These are phyloP conservation scores for Clitocybe nebularis DNA, from an alignment of 1,284 basidiomycete genomes.

Conservation along the genomic window DNA sequence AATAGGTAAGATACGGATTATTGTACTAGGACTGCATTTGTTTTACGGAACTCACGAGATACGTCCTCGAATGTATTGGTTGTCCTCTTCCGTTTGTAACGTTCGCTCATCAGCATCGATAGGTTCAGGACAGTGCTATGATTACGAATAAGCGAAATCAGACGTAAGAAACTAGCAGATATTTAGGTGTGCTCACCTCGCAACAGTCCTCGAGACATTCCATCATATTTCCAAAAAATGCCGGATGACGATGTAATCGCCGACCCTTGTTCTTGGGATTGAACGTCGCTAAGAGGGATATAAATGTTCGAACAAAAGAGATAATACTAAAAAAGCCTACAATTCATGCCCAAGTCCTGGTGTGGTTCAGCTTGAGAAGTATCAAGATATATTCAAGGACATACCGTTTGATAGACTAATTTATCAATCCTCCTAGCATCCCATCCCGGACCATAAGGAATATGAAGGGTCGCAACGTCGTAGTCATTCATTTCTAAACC, in stretches of 20 bases:
- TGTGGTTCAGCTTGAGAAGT: no score
- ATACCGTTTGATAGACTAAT: conserved; percentile 50
- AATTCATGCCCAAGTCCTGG: conserved; percentile 48
- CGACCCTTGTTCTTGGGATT: conserved; percentile 59
- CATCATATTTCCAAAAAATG: conserved; percentile 55
- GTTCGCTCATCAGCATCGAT: conserved; percentile 47
- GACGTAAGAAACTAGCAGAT: background rate
- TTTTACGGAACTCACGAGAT: conserved; percentile 36
- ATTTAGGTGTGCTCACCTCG: conserved; percentile 33
- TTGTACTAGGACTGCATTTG: background rate
- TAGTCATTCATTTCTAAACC: conserved; percentile 58
- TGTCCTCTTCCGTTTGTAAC: conserved; percentile 48
- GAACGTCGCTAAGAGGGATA: conserved; percentile 43
- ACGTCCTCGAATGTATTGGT: conserved; percentile 48
- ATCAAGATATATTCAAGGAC: conserved; percentile 9
- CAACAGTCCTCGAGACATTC: conserved; percentile 60
- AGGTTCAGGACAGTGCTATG: conserved; percentile 46
- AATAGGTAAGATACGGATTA: conserved; percentile 1
- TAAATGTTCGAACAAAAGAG: background rate
- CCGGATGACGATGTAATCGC: conserved; percentile 56
- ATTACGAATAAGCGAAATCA: background rate
- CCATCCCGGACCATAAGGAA: conserved; percentile 63
- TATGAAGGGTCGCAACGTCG: conserved; percentile 51
- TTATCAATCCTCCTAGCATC: conserved; percentile 54
- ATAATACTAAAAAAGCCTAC: conserved; percentile 27